Conservation (phyloP, 176 grass and related monocot genomes). For the Aegilops longissima region DNA sequence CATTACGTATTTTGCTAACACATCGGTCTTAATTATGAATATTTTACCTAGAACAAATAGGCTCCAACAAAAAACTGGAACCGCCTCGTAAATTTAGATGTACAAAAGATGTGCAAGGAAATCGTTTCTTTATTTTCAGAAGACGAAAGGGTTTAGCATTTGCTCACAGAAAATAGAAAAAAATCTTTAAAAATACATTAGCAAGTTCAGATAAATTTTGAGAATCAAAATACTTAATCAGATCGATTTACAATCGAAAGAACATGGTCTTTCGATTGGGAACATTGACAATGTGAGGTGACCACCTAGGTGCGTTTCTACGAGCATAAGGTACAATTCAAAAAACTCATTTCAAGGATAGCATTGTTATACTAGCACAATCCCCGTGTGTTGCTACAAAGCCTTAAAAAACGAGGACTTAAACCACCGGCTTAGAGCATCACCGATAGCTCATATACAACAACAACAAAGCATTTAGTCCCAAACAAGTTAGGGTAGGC, state of each 20-base stretch:
- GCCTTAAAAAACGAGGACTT: too few relatives aligned
- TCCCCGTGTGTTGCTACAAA: too few relatives aligned
- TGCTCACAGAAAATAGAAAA: background rate
- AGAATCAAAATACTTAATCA: background rate
- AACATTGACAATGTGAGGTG: background rate
- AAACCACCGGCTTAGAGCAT: too few relatives aligned
- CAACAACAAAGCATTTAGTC: too few relatives aligned
- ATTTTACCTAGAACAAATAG: background rate
- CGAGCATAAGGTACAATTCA: background rate
- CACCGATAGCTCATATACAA: too few relatives aligned
- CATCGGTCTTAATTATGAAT: background rate
- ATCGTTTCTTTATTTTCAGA: constrained; percentile 18
- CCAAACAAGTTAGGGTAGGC: too few relatives aligned
- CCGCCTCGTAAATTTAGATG: background rate
- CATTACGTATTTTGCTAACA: constrained; percentile 19
- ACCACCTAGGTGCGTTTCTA: background rate
- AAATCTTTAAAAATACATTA: background rate
- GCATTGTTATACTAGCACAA: background rate
- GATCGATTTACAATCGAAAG: background rate
- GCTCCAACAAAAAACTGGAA: background rate
- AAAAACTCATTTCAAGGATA: background rate
- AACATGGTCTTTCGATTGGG: background rate
- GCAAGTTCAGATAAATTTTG: background rate
- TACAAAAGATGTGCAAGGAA: background rate
- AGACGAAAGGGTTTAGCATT: background rate